Evolutionary conservation across 768 basidiomycete species (phyloP), one percentile per base, ranked within the genome.

Genomic region (Agrocybe praecox): DNA sequence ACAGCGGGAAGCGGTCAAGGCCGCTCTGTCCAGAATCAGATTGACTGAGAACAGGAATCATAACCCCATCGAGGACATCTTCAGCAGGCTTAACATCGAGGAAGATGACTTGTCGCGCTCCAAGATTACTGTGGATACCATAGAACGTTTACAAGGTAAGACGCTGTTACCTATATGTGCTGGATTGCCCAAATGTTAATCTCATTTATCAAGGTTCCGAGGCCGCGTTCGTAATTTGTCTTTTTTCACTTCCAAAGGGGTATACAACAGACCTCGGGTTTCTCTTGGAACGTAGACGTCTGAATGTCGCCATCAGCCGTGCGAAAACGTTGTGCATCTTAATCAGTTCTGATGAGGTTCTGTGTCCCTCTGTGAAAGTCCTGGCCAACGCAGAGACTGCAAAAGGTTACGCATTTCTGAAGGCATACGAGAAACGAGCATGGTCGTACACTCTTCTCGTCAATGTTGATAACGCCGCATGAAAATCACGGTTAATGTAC

Each of bases 271-370:
- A 79, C 56, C 68, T 80, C 5, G 67, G 65, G 1, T 83, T 82
- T 58, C 63, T 83, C 8, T 66, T 83, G 12, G 78, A 81, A 53
- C 73, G 81, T 15, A 69, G 81, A 46, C 65, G 81, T 7, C 63
- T 83, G 21, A 83, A 83, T 58, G 81, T 83, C 0, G 80, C 80
- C 4, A 82, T 83, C 49, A 81, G 79, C 64, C 76, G 81, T 40
- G 78, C 80, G 23, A 81, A 81, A 67, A 76, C 76, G 6, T 60
- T 83, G 26, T 83, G 80, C 62, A 75, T 83, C 22, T 62, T 82
- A 32, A 70, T 83, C 8, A 72, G 75, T 11, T 81, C 80, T 10
- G 56, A 71, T 1, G 73, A 73, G 32, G 78, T 83, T 4, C 68
- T 82, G 10, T 70, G 74, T 33, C 81, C 81, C 9, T 71, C 78